Evolutionary conservation across 805 yeast species (phyloP), one percentile per base, ranked within the genome.

Genomic region (Grigorovia humatica): DNA sequence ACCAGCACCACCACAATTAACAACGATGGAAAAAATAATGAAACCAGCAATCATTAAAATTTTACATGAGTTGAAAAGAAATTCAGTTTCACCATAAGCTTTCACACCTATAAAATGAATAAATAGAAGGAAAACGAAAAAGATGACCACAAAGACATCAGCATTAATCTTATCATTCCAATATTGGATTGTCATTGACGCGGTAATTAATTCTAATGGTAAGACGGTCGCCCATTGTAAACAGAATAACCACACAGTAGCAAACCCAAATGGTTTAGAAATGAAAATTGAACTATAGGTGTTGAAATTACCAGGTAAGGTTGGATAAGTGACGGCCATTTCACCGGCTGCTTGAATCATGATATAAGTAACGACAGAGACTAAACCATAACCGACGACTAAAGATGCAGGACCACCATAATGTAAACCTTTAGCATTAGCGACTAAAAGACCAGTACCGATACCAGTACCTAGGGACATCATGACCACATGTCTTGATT

Each of bases 401-500:
- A 75, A 58, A 23, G 71, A 70, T 44, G 68, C 74, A 8, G 79
- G 79, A 46, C 79, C 79, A 55, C 75, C 76, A 17, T 59, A 55
- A 30, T 61, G 58, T 32, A 76, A 57, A 18, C 76, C 73, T 58
- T 73, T 66, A 46, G 80, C 83, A 47, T 76, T 69, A 51, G 83
- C 84, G 51, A 79, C 78, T 58, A 76, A 69, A 38, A 81, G 68
- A 54, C 86, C 87, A 13, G 91, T 83, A 59, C 95, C 96, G 54
- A 87, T 82, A 45, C 90, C 82, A 51, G 91, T 89, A 50, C 90
- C 93, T 49, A 88, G 73, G 46, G 93, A 88, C 66, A 87, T 82
- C 80, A 85, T 79, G 54, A 80, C 77, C 54, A 82, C 76, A 57
- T 83, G 89, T 43, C 77, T 63, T 13, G 68, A 56, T 42, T 63